These are phyloP conservation scores for Schizochytrium sp. DNA, from an alignment of 108 stramenopile genomes.

Conservation along the genomic window DNA sequence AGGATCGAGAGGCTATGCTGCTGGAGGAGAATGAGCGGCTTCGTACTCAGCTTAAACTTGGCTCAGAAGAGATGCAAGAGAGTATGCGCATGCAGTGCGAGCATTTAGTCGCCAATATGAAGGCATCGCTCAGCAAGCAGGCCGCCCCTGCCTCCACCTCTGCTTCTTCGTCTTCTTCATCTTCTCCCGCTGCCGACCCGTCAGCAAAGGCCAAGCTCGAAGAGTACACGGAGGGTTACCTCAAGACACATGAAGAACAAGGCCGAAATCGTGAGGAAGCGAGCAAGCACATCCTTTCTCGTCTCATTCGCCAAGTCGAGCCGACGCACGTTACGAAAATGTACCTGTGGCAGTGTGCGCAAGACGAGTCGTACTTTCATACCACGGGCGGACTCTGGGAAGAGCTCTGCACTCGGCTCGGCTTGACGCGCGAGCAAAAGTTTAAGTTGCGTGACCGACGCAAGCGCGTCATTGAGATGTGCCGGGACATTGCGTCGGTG, in stretches of 20 bases:
- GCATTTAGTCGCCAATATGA: background rate
- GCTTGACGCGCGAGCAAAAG: background rate
- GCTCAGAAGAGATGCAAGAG: background rate
- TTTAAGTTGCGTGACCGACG: background rate
- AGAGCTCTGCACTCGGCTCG: background rate
- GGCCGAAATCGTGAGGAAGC: background rate
- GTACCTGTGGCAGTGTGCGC: conserved; percentile 8
- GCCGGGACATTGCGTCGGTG: background rate
- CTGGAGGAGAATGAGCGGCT: conserved; percentile 13
- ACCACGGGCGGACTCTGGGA: background rate
- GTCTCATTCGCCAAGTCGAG: background rate
- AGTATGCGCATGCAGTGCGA: background rate
- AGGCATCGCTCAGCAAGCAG: background rate
- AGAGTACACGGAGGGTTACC: background rate
- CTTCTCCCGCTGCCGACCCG: too few species aligned
- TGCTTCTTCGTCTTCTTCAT: background rate
- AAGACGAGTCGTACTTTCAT: background rate
- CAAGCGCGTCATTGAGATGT: background rate
- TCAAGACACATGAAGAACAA: background rate
- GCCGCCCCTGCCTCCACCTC: background rate
- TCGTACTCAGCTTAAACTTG: background rate
- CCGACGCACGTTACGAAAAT: conserved; percentile 14
- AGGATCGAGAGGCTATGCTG: background rate
- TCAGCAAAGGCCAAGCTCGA: background rate
- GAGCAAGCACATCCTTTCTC: background rate